These are phyloP conservation scores for Scedosporium aurantiacum DNA, from an alignment of 2,329 filamentous ascomycete genomes.

Conservation along the genomic window DNA sequence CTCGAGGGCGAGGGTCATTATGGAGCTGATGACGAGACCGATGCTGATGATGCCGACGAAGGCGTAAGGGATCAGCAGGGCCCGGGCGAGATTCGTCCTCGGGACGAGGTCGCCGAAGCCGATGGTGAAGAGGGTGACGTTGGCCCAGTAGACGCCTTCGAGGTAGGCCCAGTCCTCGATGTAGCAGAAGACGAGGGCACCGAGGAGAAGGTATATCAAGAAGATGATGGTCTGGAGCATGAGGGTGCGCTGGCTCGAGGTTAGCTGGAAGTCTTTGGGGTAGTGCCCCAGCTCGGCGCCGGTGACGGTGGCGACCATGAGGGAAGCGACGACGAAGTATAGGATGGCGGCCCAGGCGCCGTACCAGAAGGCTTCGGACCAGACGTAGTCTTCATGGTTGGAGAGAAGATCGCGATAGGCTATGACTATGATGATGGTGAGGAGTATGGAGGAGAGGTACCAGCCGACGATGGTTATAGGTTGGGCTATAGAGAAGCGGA, in stretches of 20 bases:
- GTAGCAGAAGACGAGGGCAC: slow-evolving; percentile 61
- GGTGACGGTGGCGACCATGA: slow-evolving; percentile 69
- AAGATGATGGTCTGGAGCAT: slow-evolving; percentile 87
- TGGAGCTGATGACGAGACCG: slow-evolving; percentile 71
- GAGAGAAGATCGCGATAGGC: slow-evolving; percentile 46
- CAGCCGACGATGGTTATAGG: slow-evolving; percentile 76
- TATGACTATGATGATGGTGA: slow-evolving; percentile 56
- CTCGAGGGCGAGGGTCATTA: slow-evolving; percentile 55
- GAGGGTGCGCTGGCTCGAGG: slow-evolving; percentile 70
- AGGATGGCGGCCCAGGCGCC: slow-evolving; percentile 68
- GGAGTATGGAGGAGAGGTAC: slow-evolving; percentile 54
- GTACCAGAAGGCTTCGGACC: slow-evolving; percentile 80
- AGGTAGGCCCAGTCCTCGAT: slow-evolving; percentile 68
- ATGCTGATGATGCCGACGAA: slow-evolving; percentile 75
- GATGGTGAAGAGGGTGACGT: slow-evolving; percentile 57
- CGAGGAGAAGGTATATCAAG: slow-evolving; percentile 68
- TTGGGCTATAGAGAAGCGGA: slow-evolving; percentile 72
- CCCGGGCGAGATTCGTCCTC: slow-evolving; percentile 45
- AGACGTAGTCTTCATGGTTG: slow-evolving; percentile 39
- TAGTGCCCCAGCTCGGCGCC: slow-evolving; percentile 64
- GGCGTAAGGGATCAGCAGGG: slow-evolving; percentile 72
- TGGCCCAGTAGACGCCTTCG: slow-evolving; percentile 70
- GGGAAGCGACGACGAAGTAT: slow-evolving; percentile 67
- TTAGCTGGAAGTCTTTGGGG: slow-evolving; percentile 65
- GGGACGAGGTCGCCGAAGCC: slow-evolving; percentile 48